Conservation (phyloP, 169 alveolate genomes). For the Eimeria acervulina region DNA sequence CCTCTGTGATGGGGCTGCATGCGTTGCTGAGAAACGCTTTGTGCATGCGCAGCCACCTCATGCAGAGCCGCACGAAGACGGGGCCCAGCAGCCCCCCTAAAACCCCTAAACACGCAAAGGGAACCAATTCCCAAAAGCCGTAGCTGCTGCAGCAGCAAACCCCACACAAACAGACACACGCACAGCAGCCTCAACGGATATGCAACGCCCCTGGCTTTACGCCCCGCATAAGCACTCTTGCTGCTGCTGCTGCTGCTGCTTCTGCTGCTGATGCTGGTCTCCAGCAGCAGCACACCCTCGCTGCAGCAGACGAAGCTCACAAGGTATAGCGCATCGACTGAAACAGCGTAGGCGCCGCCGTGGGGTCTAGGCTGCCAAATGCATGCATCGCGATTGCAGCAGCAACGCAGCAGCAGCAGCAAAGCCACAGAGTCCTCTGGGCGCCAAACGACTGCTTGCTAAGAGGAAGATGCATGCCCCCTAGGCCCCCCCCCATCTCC, state of each 20-base stretch:
- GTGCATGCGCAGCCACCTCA: conserved; percentile 66
- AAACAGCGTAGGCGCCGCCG: conserved; percentile 45
- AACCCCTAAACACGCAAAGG: conserved; percentile 81
- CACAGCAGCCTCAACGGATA: too few relatives aligned
- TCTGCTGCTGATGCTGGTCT: not conserved
- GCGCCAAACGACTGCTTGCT: not conserved
- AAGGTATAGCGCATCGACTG: conserved; percentile 46
- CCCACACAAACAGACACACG: not conserved
- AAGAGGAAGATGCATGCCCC: conserved; percentile 73
- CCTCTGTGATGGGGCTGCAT: conserved; percentile 69
- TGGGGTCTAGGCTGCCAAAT: conserved; percentile 39
- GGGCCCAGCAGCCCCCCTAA: conserved; percentile 85
- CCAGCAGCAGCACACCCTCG: not conserved
- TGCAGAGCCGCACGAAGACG: conserved; percentile 76
- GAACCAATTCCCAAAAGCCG: conserved; percentile 70
- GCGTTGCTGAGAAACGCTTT: not conserved
- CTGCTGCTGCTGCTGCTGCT: not conserved
- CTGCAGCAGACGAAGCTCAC: not conserved
- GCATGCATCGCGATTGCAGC: conserved; percentile 82
- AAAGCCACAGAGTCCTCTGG: conserved; percentile 84
- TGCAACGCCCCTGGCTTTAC: not conserved
- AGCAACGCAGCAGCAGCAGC: conserved; percentile 86
- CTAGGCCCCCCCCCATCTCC: conserved; percentile 82
- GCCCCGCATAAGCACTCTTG: not conserved
- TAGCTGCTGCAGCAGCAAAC: conserved; percentile 43